Evolutionary conservation across 148 eudicot species (phyloP).

Genomic region (Rhododendron ferrugineum): DNA sequence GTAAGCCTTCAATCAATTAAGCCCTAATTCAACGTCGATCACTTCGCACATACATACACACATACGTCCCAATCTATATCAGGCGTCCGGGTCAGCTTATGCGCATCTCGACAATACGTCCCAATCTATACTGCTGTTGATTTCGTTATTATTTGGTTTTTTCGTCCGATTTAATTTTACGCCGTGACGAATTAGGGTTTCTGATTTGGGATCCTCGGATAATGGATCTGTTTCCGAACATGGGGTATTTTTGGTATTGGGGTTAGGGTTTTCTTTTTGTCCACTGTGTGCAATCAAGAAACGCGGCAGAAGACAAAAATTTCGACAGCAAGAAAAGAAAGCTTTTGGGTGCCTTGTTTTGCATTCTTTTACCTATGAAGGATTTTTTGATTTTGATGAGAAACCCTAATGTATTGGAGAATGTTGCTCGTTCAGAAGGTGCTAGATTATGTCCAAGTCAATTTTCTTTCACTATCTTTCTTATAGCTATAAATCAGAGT

Average conservation of each 20-base stretch:
- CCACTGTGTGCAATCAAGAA: background rate
- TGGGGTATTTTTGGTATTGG: background rate
- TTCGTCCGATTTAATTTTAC: background rate
- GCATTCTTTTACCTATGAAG: background rate
- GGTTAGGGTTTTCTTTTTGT: background rate
- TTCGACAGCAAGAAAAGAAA: background rate
- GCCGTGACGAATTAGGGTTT: background rate
- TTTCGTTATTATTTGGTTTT: too few relatives aligned
- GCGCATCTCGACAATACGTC: background rate
- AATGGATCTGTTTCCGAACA: background rate
- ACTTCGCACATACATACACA: background rate
- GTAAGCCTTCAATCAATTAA: conserved; percentile 7
- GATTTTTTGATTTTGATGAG: background rate
- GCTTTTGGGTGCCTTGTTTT: background rate
- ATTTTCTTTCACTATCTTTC: background rate
- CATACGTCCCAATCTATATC: background rate
- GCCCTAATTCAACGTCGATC: background rate
- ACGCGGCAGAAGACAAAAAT: background rate
- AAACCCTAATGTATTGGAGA: background rate
- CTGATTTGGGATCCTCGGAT: background rate
- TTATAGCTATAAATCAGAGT: background rate
- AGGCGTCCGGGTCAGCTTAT: too few relatives aligned
- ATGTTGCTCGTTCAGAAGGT: background rate
- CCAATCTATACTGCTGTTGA: background rate
- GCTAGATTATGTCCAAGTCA: background rate